Evolutionary conservation across 2,329 filamentous ascomycete species (phyloP).

Genomic region (Gyromitra esculenta): DNA sequence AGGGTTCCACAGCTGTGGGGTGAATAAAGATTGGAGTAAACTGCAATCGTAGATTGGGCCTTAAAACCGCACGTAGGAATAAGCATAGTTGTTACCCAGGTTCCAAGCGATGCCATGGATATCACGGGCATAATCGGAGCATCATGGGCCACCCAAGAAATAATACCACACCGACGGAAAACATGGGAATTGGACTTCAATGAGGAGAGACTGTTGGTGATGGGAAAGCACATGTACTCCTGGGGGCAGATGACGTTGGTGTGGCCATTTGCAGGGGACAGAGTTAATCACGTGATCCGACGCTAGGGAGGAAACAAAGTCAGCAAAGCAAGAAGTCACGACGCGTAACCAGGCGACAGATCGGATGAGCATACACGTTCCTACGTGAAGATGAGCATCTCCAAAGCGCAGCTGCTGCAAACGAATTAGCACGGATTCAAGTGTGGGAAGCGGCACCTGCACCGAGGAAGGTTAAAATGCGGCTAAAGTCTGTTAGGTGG

Average conservation of each 20-base stretch:
- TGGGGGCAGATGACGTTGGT: neutral
- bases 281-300: neutral
- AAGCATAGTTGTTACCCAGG: no score
- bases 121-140: no score
- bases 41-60: no score
- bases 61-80: no score
- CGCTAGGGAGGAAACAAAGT: neutral
- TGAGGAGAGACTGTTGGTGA: no score
- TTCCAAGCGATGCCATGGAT: no score
- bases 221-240: neutral
- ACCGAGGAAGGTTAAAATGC: neutral
- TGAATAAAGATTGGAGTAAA: no score
- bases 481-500: slow-evolving; percentile 24
- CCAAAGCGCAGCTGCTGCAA: neutral
- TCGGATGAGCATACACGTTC: neutral
- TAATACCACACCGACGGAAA: no score
- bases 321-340: neutral
- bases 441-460: neutral
- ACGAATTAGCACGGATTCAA: neutral
- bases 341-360: neutral
- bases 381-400: slow-evolving; percentile 16
- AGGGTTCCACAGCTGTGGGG: no score
- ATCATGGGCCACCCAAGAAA: no score
- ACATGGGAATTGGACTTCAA: no score
- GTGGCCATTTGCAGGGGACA: neutral